Conservation (phyloP, 2,329 filamentous ascomycete species). For the Ophiosphaerella herpotricha region DNA sequence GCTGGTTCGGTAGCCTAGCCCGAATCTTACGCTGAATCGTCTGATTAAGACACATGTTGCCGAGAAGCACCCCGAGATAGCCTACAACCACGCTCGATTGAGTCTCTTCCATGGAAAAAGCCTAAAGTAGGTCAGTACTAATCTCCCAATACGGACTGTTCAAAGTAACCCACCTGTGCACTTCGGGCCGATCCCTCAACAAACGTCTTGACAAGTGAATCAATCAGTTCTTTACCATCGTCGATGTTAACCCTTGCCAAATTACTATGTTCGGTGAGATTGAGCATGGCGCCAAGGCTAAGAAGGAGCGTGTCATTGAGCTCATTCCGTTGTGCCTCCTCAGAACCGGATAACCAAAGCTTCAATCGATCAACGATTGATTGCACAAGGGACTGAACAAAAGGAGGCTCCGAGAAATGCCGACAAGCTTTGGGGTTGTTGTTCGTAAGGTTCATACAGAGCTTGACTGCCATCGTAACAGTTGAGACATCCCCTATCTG, state of each 20-base stretch:
- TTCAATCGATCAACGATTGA: conserved; percentile 36
- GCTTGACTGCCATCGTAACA: conserved; percentile 61
- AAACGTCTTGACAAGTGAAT: conserved; percentile 67
- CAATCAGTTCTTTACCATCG: conserved; percentile 55
- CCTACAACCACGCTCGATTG: conserved; percentile 82
- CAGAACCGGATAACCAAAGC: conserved; percentile 26
- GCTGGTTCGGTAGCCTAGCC: conserved; percentile 50
- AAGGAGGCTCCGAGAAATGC: conserved; percentile 63
- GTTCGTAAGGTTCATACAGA: conserved; percentile 86
- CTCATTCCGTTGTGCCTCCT: conserved; percentile 59
- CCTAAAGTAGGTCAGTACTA: conserved; percentile 44
- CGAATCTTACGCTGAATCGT: conserved; percentile 51
- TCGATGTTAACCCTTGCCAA: conserved; percentile 51
- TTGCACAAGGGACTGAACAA: conserved; percentile 51
- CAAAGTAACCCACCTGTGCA: conserved; percentile 63
- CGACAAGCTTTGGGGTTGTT: conserved; percentile 72
- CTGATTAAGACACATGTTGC: conserved; percentile 71
- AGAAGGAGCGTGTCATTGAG: conserved; percentile 74
- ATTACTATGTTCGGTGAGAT: conserved; percentile 79
- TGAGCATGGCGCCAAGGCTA: conserved; percentile 81
- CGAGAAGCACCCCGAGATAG: conserved; percentile 82
- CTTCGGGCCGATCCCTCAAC: conserved; percentile 68
- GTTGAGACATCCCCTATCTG: conserved; percentile 17
- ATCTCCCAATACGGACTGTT: not conserved
- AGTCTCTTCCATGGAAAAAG: conserved; percentile 66